A percentile compares a stretch with the other conserved stretches of the same genome.
These are phyloP conservation scores for Immersiella caudata DNA, from an alignment of 495 filamentous ascomycete genomes.

Conservation along the genomic window DNA sequence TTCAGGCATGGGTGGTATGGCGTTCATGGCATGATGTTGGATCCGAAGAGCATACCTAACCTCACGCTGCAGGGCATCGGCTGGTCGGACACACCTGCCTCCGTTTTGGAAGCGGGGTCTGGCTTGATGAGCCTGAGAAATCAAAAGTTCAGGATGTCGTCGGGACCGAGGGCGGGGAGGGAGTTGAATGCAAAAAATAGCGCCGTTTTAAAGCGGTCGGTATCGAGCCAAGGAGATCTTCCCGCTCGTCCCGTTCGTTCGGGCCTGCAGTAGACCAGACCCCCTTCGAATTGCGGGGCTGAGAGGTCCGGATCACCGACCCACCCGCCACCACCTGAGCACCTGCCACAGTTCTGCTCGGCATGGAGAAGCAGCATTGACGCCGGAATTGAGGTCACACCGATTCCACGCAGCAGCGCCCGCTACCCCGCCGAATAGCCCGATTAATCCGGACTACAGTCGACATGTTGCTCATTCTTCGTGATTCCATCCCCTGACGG, in stretches of 20 bases:
- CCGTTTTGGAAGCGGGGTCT: no score
- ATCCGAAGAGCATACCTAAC: no score
- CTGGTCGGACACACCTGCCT: neutral
- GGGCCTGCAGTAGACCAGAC: neutral
- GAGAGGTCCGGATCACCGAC: neutral
- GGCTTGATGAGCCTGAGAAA: no score
- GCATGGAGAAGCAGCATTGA: neutral
- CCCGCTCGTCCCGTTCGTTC: neutral
- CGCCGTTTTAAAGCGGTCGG: neutral
- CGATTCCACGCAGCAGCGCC: no score
- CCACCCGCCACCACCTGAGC: neutral
- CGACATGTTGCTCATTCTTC: no score
- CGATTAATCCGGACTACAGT: no score
- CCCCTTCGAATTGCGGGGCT: neutral
- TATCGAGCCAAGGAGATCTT: neutral
- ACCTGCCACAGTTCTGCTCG: no score
- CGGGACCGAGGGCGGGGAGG: neutral
- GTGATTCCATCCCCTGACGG: neutral
- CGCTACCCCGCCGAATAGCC: no score
- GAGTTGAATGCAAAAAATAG: neutral
- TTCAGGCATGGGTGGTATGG: neutral
- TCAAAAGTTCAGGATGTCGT: neutral
- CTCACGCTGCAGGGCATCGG: no score
- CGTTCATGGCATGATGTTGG: no score
- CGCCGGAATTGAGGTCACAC: neutral